Evolutionary conservation across 2,329 filamentous ascomycete genomes (phyloP).

Genomic region (Ascochyta koolunga): DNA sequence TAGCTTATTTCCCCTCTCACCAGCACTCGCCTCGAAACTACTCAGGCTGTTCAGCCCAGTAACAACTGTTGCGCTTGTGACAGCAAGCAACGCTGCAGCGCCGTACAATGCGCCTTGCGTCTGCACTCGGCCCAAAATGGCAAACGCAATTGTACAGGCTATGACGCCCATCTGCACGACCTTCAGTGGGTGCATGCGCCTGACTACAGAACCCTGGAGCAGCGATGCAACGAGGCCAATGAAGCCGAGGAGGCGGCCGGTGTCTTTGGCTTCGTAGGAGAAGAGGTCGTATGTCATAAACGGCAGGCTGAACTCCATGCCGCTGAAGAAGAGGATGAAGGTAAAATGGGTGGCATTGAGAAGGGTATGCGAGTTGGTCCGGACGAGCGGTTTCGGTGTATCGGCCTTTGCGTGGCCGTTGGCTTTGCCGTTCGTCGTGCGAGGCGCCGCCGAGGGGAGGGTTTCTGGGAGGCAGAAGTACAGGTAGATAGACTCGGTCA

Average conservation of each 20-base stretch:
- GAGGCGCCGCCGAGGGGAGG: conserved; percentile 59
- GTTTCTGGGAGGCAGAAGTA: conserved; percentile 89
- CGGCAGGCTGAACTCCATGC: conserved; percentile 95
- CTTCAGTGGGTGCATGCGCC: conserved; percentile 79
- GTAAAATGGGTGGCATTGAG: conserved; percentile 86
- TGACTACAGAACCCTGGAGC: conserved; percentile 91
- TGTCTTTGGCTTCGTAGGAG: conserved; percentile 76
- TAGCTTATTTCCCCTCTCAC: conserved; percentile 83
- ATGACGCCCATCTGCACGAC: conserved; percentile 81
- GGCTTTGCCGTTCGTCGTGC: conserved; percentile 25
- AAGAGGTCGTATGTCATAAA: conserved; percentile 98
- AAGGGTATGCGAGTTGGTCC: conserved; percentile 82
- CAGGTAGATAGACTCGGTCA: conserved; percentile 86
- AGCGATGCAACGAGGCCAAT: conserved; percentile 89
- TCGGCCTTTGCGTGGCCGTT: conserved; percentile 28
- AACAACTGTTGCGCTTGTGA: conserved; percentile 93
- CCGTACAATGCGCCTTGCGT: conserved; percentile 75
- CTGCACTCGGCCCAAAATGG: conserved; percentile 73
- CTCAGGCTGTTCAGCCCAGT: conserved; percentile 90
- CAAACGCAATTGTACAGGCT: conserved; percentile 78
- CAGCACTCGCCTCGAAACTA: conserved; percentile 82
- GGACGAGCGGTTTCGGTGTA: conserved; percentile 34
- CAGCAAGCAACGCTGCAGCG: conserved; percentile 81
- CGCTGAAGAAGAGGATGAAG: conserved; percentile 96
- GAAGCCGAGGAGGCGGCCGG: conserved; percentile 85